phyloP scores from a whole-genome alignment of 2,329 filamentous ascomycete species.

The Scedosporium aurantiacum region DNA sequence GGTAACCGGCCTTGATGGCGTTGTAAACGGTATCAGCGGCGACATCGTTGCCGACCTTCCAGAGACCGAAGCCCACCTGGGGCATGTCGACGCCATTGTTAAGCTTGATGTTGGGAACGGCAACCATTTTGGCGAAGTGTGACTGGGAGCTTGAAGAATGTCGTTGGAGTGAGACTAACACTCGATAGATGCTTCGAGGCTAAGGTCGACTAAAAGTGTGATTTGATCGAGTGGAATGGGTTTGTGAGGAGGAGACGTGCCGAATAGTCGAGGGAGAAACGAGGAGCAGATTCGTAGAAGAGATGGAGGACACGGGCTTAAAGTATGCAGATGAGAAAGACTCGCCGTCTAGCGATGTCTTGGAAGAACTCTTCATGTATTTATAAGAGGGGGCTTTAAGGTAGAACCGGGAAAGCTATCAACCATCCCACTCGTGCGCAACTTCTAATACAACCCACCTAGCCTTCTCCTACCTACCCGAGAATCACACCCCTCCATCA shows the following conservation, averaged over 20 bases:
- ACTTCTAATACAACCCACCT: neutral
- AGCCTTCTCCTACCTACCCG: neutral
- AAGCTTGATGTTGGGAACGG: conserved; percentile 38
- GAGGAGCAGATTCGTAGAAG: neutral
- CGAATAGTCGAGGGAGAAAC: neutral
- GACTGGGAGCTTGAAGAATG: neutral
- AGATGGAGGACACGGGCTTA: neutral
- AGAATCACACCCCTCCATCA: neutral
- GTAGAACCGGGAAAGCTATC: conserved; percentile 1
- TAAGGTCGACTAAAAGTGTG: neutral
- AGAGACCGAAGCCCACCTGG: conserved; percentile 66
- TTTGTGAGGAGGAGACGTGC: neutral
- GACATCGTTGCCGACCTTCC: conserved; percentile 69
- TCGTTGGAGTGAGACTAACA: neutral
- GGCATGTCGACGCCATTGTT: conserved; percentile 60
- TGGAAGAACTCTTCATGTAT: neutral
- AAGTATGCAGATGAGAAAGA: neutral
- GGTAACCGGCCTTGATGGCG: conserved; percentile 53
- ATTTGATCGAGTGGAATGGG: neutral
- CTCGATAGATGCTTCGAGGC: neutral
- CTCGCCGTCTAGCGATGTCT: neutral
- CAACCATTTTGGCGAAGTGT: conserved; percentile 6
- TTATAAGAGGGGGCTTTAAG: conserved; percentile 1
- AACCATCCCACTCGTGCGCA: neutral
- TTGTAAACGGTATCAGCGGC: conserved; percentile 71